phyloP scores from a whole-genome alignment of 306 rosid genomes.

The Alnus rubra region DNA sequence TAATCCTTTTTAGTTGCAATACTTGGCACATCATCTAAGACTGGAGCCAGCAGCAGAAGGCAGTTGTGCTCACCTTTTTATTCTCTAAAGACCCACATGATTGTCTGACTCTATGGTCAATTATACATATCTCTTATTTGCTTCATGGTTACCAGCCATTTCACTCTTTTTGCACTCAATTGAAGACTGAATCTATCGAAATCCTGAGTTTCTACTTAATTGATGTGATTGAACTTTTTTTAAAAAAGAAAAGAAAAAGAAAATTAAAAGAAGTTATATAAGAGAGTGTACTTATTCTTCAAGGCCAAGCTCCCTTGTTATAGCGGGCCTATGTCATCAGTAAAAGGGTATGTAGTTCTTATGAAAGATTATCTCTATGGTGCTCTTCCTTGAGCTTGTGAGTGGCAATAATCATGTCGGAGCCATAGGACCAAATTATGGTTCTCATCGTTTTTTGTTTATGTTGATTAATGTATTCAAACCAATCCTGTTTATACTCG shows the following conservation, averaged over 20 bases:
- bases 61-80: background rate
- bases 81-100: background rate
- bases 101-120: background rate
- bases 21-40: background rate
- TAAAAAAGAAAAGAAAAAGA: too few species aligned
- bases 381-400: too few species aligned
- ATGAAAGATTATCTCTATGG: too few species aligned
- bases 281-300: background rate
- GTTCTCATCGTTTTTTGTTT: too few species aligned
- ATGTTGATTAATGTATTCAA: too few species aligned
- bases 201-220: background rate
- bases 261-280: background rate
- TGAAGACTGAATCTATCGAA: background rate
- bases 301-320: background rate
- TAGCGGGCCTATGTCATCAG: background rate
- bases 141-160: background rate
- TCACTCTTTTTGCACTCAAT: background rate
- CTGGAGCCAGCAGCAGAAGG: background rate
- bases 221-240: background rate
- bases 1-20: background rate
- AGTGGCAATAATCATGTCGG: too few species aligned
- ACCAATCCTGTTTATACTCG: too few species aligned
- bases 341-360: too few species aligned
- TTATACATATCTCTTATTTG: background rate
- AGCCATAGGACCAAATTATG: too few species aligned